Percentiles rank a stretch among this genome's conserved stretches.
phyloP scores from a whole-genome alignment of 805 yeast species.

The Kazachstania africana region DNA sequence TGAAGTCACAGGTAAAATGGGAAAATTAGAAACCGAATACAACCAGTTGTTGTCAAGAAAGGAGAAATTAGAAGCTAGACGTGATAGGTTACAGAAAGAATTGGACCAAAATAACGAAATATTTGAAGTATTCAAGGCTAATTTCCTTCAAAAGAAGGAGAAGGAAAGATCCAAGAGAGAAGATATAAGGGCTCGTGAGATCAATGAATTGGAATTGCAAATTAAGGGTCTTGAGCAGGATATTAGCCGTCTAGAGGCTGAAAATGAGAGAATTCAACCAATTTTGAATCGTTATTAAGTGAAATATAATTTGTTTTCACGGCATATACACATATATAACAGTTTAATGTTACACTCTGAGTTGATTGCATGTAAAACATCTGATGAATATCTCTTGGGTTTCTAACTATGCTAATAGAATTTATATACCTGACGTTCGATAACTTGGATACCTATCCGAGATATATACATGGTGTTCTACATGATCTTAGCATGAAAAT shows the following conservation, averaged over 20 bases:
- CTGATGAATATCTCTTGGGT: too few species aligned
- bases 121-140: constrained; percentile 12
- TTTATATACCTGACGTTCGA: too few species aligned
- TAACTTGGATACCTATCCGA: too few species aligned
- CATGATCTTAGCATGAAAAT: too few species aligned
- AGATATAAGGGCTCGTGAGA: constrained; percentile 16
- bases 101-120: constrained; percentile 15
- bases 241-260: constrained; percentile 22
- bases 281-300: constrained; percentile 1
- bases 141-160: constrained; percentile 13
- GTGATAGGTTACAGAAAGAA: constrained; percentile 18
- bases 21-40: constrained; percentile 14
- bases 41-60: constrained; percentile 13
- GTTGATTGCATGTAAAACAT: too few species aligned
- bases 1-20: constrained; percentile 1
- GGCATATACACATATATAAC: too few species aligned
- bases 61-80: constrained; percentile 12
- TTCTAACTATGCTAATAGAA: too few species aligned
- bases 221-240: constrained; percentile 27
- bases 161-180: constrained; percentile 14
- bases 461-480: too few species aligned
- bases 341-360: too few species aligned
- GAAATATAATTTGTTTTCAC: too few species aligned
- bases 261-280: constrained; percentile 15
- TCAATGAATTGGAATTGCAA: constrained; percentile 20